These are phyloP conservation scores for Hypoxylon lienhwacheense DNA, from an alignment of 495 filamentous ascomycete genomes.

Conservation along the genomic window DNA sequence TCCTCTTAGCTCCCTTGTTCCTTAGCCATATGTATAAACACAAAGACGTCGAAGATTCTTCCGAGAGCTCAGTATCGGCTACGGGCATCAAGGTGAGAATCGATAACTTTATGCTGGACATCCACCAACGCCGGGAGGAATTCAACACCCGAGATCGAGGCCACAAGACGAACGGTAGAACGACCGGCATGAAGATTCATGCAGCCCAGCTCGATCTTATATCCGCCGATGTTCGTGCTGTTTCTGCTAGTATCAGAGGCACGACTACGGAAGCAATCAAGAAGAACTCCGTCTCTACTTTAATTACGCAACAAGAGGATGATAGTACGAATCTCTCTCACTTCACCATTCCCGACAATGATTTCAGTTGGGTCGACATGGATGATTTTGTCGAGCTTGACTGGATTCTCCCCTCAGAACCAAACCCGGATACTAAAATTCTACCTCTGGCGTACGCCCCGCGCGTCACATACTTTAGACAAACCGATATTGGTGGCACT, in stretches of 20 bases:
- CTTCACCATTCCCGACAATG: slow-evolving; percentile 92
- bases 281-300: slow-evolving; percentile 56
- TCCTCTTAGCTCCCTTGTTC: slow-evolving; percentile 88
- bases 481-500: slow-evolving; percentile 83
- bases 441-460: slow-evolving; percentile 89
- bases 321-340: slow-evolving; percentile 71
- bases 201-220: slow-evolving; percentile 89
- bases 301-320: slow-evolving; percentile 52
- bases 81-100: slow-evolving; percentile 92
- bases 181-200: slow-evolving; percentile 94
- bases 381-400: slow-evolving; percentile 98
- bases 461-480: slow-evolving; percentile 93
- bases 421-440: slow-evolving; percentile 90
- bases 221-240: slow-evolving; percentile 87
- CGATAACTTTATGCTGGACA: slow-evolving; percentile 93
- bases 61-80: slow-evolving; percentile 77
- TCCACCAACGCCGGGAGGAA: slow-evolving; percentile 92
- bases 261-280: slow-evolving; percentile 74
- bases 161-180: slow-evolving; percentile 68
- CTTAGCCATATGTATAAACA: slow-evolving; percentile 98
- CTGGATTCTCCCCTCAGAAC: slow-evolving; percentile 89
- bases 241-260: slow-evolving; percentile 85
- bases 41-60: slow-evolving; percentile 87
- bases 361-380: slow-evolving; percentile 97
- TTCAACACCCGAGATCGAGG: slow-evolving; percentile 77